These are phyloP conservation scores for Coniosporium tulheliwenetii DNA, from an alignment of 2,329 filamentous ascomycete species.

Conservation along the genomic window DNA sequence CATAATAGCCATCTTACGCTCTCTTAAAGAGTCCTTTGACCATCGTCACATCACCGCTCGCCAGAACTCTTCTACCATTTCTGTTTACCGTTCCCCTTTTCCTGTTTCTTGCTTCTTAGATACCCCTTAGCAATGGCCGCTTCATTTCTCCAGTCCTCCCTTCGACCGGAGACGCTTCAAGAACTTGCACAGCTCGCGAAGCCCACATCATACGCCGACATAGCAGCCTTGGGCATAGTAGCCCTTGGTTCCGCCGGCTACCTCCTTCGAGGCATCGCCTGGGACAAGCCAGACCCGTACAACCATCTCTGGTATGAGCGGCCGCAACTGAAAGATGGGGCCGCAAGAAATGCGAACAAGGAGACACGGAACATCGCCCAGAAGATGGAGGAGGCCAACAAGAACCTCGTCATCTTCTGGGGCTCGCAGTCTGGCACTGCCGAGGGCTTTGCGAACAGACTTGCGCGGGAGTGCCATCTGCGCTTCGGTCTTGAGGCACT, in stretches of 20 bases:
- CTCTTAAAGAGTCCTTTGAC: too few relatives aligned
- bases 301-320: conserved; percentile 32
- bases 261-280: conserved; percentile 25
- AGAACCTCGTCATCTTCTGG: conserved; percentile 27
- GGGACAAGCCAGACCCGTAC: conserved; percentile 35
- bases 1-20: too few relatives aligned
- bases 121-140: conserved; percentile 1
- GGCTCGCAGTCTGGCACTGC: conserved; percentile 34
- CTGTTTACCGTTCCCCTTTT: background rate
- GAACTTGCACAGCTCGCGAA: conserved; percentile 11
- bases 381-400: conserved; percentile 21
- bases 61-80: background rate
- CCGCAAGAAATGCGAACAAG: conserved; percentile 9
- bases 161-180: conserved; percentile 2
- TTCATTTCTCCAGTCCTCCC: conserved; percentile 2
- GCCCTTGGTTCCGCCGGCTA: conserved; percentile 22
- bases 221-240: conserved; percentile 19
- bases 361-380: conserved; percentile 31
- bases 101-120: background rate
- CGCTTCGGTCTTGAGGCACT: conserved; percentile 25
- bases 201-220: conserved; percentile 21
- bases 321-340: conserved; percentile 26
- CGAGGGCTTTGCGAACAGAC: conserved; percentile 24
- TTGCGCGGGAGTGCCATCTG: conserved; percentile 23
- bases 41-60: too few relatives aligned